A percentile compares a stretch with the other conserved stretches of the same genome.
Evolutionary conservation across 768 basidiomycete genomes (phyloP).

Genomic region (Tricholomella constricta): DNA sequence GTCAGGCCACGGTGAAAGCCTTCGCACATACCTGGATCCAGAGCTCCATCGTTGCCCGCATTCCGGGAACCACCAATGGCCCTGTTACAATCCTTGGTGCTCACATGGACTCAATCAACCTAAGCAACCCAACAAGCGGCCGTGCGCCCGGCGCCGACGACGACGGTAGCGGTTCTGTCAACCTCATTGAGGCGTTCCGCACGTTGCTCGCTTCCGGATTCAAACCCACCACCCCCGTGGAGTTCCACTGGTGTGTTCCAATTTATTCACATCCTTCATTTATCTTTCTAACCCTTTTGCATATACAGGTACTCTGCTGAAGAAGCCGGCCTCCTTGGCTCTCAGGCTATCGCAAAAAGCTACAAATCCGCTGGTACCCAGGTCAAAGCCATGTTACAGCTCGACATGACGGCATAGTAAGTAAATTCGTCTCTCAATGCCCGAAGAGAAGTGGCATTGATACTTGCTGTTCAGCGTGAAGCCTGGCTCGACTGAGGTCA

Average conservation of each 20-base stretch:
- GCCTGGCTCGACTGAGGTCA: conserved; percentile 41
- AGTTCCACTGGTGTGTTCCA: conserved; percentile 47
- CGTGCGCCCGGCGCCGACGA: conserved; percentile 42
- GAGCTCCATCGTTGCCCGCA: conserved; percentile 16
- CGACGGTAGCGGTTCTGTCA: conserved; percentile 46
- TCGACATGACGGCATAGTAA: conserved; percentile 47
- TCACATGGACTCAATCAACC: conserved; percentile 32
- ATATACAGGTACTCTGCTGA: conserved; percentile 33
- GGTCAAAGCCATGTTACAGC: conserved; percentile 48
- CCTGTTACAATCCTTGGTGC: conserved; percentile 29
- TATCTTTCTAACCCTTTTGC: background rate
- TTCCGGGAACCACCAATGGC: conserved; percentile 19
- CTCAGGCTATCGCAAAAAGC: conserved; percentile 45
- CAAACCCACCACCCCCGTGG: conserved; percentile 42
- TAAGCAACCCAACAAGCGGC: conserved; percentile 24
- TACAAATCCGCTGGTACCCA: conserved; percentile 44
- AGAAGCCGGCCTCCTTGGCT: conserved; percentile 52
- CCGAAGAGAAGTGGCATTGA: conserved; percentile 6
- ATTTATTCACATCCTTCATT: background rate
- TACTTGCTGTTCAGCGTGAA: conserved; percentile 40
- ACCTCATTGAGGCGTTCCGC: conserved; percentile 47
- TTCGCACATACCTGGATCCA: conserved; percentile 6
- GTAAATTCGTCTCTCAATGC: conserved; percentile 9
- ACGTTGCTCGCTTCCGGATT: conserved; percentile 41
- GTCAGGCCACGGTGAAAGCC: background rate